Base-by-base conservation (phyloP, 208 protist species). In the Trypanosoma congolense region DNA sequence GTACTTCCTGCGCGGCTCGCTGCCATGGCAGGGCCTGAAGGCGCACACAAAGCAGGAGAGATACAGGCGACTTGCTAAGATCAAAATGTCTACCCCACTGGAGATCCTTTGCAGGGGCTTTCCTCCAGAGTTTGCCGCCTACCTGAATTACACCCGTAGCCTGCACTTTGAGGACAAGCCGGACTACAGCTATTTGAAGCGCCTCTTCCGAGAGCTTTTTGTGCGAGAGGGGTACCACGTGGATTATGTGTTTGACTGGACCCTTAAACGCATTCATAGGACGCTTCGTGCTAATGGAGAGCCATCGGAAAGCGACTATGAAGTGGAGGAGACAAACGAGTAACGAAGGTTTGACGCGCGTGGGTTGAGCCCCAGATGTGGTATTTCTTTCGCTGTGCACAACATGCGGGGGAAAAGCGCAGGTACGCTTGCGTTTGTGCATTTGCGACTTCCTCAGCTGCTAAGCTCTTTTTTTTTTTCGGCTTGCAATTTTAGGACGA, bases 1-100 rank as follows among this genome's bases (percentile, higher is more conserved):
- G 56, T 99, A 99, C 70, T 98, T 99, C 59, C 57, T 96, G n/a
- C 83, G 95, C 4, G 98, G 98, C 1, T 80, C 43, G 26, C 70
- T 99, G 40, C 98, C 98, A 26, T 99, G 97, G 98, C 83, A 92
- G 46, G 84, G 84, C 9, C 70, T 95, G 45, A 83, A 80, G 46
- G 29, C 64, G n/a, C 33, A 41, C 10, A 10, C 28, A 5, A 65
- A 46, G 33, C 28, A 53, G 19, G 9, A 25, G 18, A 6, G 9
- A 26, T 91, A 78, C 47, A 48, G 61, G 49, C 61, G 54, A 42
- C 83, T 92, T 60, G 52, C 66, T 25, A 70, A 80, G 19, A 54
- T 77, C 6, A 95, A 95, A 60, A 59, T 77, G 4, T 45, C 54
- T 14, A 90, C 72, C 3, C 64, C 80, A 0, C 60, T 75, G 0